phyloP scores from a whole-genome alignment of 176 grass and related monocot species.

The Eragrostis curvula region DNA sequence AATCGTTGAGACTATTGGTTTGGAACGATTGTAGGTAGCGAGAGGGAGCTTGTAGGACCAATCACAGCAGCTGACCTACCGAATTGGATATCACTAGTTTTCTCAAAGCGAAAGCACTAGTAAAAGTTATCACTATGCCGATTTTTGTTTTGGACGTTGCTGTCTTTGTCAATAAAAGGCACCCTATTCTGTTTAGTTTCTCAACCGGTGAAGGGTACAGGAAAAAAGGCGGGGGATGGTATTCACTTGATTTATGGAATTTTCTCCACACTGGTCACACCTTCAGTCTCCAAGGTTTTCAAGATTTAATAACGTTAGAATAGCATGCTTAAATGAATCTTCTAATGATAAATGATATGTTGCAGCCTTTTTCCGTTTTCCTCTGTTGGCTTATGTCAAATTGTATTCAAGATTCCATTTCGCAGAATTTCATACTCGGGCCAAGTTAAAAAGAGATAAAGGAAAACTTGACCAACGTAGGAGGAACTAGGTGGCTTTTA shows the following conservation, averaged over 20 bases:
- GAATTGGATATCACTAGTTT: constrained; percentile 13
- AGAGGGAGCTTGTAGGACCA: constrained; percentile 34
- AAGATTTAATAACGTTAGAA: neutral
- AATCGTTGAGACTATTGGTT: constrained; percentile 23
- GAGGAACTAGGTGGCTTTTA: neutral
- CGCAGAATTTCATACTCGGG: neutral
- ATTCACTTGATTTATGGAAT: neutral
- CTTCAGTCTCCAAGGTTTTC: neutral
- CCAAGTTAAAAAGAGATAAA: neutral
- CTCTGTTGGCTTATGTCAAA: neutral
- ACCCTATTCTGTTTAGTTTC: constrained; percentile 16
- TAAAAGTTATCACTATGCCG: constrained; percentile 9
- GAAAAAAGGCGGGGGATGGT: constrained; percentile 5
- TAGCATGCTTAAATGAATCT: neutral
- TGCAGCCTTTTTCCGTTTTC: neutral
- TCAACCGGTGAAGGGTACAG: constrained; percentile 2
- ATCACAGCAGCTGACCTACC: constrained; percentile 26
- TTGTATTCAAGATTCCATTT: neutral
- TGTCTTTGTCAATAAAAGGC: constrained; percentile 13
- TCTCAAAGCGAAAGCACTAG: constrained; percentile 28
- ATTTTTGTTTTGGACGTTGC: constrained; percentile 21
- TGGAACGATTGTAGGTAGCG: constrained; percentile 31
- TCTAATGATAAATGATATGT: neutral
- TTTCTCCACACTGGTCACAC: neutral
- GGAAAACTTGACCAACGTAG: neutral